Evolutionary conservation across 306 rosid genomes (phyloP).

Genomic region (Oemleria cerasiformis): DNA sequence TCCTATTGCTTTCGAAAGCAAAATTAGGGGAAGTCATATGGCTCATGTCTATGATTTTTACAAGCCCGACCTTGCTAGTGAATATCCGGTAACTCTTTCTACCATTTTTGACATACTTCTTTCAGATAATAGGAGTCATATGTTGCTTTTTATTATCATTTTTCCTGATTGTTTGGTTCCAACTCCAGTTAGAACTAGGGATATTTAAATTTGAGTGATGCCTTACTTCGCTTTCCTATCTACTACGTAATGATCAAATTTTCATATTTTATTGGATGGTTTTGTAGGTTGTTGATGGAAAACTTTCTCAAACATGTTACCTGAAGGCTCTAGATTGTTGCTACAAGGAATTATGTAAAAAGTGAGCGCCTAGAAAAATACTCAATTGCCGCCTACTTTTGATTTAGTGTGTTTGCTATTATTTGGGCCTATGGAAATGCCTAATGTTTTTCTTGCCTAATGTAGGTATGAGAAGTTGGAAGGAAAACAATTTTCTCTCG

Average conservation of each 20-base stretch:
- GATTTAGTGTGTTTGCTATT: constrained; percentile 9
- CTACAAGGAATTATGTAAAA: constrained; percentile 66
- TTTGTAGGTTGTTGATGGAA: constrained; percentile 92
- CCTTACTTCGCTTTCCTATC: not conserved
- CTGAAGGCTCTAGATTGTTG: constrained; percentile 93
- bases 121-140: not conserved
- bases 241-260: constrained; percentile 18
- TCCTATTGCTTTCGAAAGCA: constrained; percentile 91
- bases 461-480: constrained; percentile 76
- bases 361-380: constrained; percentile 46
- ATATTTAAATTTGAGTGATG: not conserved
- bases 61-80: constrained; percentile 98
- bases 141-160: not conserved
- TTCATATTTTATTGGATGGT: constrained; percentile 11
- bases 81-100: constrained; percentile 75
- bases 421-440: constrained; percentile 9
- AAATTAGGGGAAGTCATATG: constrained; percentile 91
- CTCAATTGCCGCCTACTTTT: not conserved
- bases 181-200: not conserved
- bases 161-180: constrained; percentile 11
- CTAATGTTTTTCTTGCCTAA: constrained; percentile 26
- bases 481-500: constrained; percentile 70
- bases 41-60: constrained; percentile 91
- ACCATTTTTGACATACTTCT: not conserved
- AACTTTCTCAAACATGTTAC: constrained; percentile 97